phyloP scores from a whole-genome alignment of 306 rosid genomes.

The Psophocarpus tetragonolobus region DNA sequence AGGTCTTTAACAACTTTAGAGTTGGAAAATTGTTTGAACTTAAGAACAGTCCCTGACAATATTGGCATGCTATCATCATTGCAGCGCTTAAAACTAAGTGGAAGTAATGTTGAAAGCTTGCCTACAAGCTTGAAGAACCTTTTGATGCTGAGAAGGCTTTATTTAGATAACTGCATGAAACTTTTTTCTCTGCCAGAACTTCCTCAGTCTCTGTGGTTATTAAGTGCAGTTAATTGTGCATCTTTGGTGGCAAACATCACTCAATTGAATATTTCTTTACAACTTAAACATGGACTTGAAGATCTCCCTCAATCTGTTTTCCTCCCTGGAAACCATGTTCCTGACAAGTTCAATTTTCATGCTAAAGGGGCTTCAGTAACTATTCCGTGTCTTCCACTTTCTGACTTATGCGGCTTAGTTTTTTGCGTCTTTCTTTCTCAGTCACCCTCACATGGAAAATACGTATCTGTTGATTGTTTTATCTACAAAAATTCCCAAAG shows the following conservation, averaged over 20 bases:
- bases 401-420: not conserved
- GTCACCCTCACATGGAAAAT: not conserved
- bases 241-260: not conserved
- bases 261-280: not conserved
- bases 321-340: not conserved
- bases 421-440: slow-evolving; percentile 5
- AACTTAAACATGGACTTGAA: not conserved
- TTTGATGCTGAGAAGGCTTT: not conserved
- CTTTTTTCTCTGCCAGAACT: not conserved
- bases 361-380: not conserved
- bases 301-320: not conserved
- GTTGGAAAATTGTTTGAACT: not conserved
- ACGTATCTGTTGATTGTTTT: not conserved
- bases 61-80: not conserved
- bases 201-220: not conserved
- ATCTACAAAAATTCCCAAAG: not conserved
- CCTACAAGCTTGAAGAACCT: slow-evolving; percentile 7
- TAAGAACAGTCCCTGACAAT: slow-evolving; percentile 8
- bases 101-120: slow-evolving; percentile 15
- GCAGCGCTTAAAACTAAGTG: not conserved
- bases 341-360: not conserved
- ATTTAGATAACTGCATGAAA: not conserved
- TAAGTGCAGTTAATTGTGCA: slow-evolving; percentile 18
- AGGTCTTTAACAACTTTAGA: not conserved
- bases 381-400: not conserved